Base-by-base conservation (phyloP, 345 rosid genomes). In the Gossypium bickii region DNA sequence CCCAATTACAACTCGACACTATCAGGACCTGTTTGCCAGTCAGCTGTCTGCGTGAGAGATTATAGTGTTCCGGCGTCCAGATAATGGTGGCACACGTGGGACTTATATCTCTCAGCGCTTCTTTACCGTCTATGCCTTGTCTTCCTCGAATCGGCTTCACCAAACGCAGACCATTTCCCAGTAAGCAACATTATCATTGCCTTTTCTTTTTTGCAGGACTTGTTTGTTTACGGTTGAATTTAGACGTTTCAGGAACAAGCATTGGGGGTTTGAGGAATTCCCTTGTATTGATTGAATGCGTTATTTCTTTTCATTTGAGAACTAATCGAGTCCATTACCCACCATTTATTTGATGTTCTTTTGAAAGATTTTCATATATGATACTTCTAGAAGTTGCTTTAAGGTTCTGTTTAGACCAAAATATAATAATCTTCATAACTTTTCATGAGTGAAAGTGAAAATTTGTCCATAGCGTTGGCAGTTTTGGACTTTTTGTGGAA, bases 51-150 rank as follows among this genome's bases (percentile, higher is more conserved):
- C 7, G 71, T 2, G 74, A 55, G 66, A 59, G 67, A 7, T 1
- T 45, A 16, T 13, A 15, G 20, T 15, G 41, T 34, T 34, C 41
- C 7, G 7, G 41, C 71, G 12, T 63, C 18, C 10, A 76, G 82
- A 81, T 67, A 59, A 83, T 81, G 83, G 81, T 70, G 78, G 76
- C 77, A 52, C 77, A 77, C 72, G 72, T 79, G 83, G 87, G 85
- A 57, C 43, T 80, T 47, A 29, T 82, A 25, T 78, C 92, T 75
- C 82, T 79, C 59, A 29, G 79, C 75, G 63, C 76, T 51, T 74
- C 83, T 82, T 78, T 76, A 80, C 80, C 80, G 78, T 67, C 81
- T 67, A 74, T 76, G 58, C 78, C 81, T 65, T 78, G 74, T 72
- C 78, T 76, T 74, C 90, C 83, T 58, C 83, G 74, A 25, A 41